These are phyloP conservation scores for Meyerozyma sp. DNA, from an alignment of 1,139 yeast species.

Conservation along the genomic window DNA sequence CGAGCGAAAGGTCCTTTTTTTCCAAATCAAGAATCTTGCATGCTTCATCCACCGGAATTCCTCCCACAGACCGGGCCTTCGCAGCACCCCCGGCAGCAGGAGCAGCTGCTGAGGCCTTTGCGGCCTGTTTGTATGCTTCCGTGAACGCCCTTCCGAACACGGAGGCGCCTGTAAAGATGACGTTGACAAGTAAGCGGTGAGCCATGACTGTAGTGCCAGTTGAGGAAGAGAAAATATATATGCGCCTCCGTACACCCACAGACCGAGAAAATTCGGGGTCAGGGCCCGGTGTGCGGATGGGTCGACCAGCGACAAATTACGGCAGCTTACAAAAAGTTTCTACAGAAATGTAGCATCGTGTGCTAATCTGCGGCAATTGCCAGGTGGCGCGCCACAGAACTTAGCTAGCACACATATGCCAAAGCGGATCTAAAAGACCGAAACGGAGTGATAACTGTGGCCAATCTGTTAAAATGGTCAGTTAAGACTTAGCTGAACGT, in stretches of 20 bases:
- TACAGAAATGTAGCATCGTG: conserved; percentile 42
- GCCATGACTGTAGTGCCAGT: conserved; percentile 46
- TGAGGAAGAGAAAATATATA: neutral
- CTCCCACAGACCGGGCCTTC: conserved; percentile 53
- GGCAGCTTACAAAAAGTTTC: conserved; percentile 2
- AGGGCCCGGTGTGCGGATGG: no score
- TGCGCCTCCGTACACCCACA: conserved; percentile 2
- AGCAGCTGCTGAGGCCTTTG: conserved; percentile 68
- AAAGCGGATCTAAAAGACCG: conserved; percentile 60
- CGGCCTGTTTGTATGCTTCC: conserved; percentile 97
- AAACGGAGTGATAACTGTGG: conserved; percentile 68
- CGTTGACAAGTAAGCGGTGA: conserved; percentile 84
- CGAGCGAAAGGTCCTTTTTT: conserved; percentile 47
- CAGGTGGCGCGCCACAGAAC: conserved; percentile 21
- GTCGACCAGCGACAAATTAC: neutral
- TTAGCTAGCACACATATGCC: conserved; percentile 27
- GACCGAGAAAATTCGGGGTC: no score
- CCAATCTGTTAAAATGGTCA: conserved; percentile 59
- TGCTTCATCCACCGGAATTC: conserved; percentile 83
- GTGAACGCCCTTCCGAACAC: conserved; percentile 94
- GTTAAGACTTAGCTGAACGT: conserved; percentile 51
- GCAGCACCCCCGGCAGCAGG: conserved; percentile 50
- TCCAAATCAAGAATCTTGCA: conserved; percentile 85
- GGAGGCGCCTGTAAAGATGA: conserved; percentile 88
- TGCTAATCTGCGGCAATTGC: conserved; percentile 31